Conservation (phyloP, 345 rosid genomes). For the Lumnitzera littorea region DNA sequence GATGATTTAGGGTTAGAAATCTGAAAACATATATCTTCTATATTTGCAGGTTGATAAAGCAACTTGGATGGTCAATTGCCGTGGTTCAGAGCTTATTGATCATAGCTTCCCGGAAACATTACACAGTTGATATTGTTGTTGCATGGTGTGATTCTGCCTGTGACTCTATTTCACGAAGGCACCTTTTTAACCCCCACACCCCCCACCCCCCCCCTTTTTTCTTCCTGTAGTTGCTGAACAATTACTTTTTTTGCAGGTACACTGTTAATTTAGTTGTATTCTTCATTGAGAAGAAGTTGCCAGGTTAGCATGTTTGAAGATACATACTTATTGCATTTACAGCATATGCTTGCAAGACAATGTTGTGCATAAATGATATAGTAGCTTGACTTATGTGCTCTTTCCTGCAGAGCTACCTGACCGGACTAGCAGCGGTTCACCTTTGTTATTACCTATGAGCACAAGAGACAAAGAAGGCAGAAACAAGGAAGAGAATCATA, state of each 20-base stretch:
- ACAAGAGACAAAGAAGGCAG: slow-evolving; percentile 54
- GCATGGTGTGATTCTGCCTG: slow-evolving; percentile 53
- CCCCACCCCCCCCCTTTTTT: slow-evolving; percentile 3
- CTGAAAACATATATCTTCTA: not conserved
- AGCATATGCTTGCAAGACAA: no score
- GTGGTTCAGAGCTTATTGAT: slow-evolving; percentile 86
- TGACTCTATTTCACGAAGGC: not conserved
- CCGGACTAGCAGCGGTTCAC: slow-evolving; percentile 36
- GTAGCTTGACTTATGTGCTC: not conserved
- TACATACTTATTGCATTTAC: not conserved
- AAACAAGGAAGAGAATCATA: slow-evolving; percentile 87
- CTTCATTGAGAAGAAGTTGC: slow-evolving; percentile 93
- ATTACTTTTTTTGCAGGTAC: slow-evolving; percentile 48
- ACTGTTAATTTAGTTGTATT: slow-evolving; percentile 90
- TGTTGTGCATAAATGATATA: no score
- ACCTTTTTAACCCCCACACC: not conserved
- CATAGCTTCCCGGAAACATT: slow-evolving; percentile 95
- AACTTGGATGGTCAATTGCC: slow-evolving; percentile 73
- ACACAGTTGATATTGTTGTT: slow-evolving; percentile 89
- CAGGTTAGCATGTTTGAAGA: slow-evolving; percentile 45
- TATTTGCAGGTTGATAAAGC: slow-evolving; percentile 70
- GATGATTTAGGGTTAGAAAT: not conserved
- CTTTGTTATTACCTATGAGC: slow-evolving; percentile 60
- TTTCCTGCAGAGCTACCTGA: slow-evolving; percentile 68
- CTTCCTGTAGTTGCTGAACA: slow-evolving; percentile 7